Evolutionary conservation across 805 yeast species (phyloP).

Genomic region (Saccharomycopsis oosterbeekiorum): DNA sequence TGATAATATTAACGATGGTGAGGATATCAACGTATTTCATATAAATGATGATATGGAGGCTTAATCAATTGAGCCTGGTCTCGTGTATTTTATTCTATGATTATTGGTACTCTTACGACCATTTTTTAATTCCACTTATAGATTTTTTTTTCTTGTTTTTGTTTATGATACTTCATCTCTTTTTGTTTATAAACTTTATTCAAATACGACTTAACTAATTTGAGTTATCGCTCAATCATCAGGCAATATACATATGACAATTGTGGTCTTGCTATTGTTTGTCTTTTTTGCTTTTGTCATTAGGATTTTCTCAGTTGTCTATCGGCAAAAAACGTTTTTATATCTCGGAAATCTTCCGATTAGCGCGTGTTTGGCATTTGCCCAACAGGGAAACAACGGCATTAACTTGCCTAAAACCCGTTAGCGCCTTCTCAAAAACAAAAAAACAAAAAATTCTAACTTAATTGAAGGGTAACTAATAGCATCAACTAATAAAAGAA

Average conservation of each 20-base stretch:
- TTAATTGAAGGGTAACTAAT: neutral
- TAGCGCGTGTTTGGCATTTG: no score
- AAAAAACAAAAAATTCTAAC: neutral
- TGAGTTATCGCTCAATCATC: no score
- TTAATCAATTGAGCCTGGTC: conserved; percentile 26
- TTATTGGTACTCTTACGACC: no score
- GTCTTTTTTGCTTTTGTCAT: no score
- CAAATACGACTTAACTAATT: no score
- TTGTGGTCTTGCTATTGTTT: no score
- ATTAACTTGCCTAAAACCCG: neutral
- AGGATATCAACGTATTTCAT: neutral
- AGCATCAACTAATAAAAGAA: neutral
- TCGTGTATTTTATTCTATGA: no score
- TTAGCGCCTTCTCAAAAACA: neutral
- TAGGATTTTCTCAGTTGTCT: no score
- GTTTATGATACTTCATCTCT: no score
- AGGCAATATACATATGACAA: neutral
- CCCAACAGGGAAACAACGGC: neutral
- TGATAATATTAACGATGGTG: neutral
- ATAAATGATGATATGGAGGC: neutral
- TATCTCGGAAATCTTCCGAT: neutral
- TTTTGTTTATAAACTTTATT: no score
- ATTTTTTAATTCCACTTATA: no score
- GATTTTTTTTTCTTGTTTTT: no score
- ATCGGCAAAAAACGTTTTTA: neutral